Conservation (phyloP, 169 alveolate genomes). For the Cryptosporidium sp. region DNA sequence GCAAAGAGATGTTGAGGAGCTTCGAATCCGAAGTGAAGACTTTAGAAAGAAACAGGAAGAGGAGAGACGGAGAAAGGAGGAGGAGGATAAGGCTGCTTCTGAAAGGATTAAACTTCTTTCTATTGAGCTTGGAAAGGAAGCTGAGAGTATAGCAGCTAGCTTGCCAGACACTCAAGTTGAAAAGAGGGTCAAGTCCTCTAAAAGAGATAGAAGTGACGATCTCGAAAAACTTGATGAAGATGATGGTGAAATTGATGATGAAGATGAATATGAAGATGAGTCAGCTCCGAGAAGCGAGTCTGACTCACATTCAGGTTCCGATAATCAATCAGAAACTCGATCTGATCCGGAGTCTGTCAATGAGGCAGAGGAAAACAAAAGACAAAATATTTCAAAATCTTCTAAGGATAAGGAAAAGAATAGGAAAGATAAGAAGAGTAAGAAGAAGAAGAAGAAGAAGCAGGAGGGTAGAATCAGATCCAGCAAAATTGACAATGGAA, state of each 20-base stretch:
- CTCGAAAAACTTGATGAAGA: background rate
- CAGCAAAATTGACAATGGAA: background rate
- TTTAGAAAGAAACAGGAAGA: slow-evolving; percentile 69
- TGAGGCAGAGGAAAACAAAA: background rate
- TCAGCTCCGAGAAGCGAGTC: background rate
- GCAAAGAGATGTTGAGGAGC: slow-evolving; percentile 73
- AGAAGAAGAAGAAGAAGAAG: background rate
- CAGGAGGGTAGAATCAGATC: background rate
- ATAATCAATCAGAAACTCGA: background rate
- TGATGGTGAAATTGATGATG: background rate
- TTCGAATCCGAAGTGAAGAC: slow-evolving; percentile 56
- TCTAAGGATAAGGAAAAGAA: background rate
- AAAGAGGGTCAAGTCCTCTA: background rate
- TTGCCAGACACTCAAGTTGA: slow-evolving; percentile 36
- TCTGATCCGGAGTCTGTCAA: background rate
- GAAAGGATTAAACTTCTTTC: slow-evolving; percentile 65
- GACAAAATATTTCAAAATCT: background rate
- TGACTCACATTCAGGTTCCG: slow-evolving; percentile 8
- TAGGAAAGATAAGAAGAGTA: background rate
- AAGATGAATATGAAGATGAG: background rate
- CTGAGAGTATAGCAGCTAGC: slow-evolving; percentile 71
- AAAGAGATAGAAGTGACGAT: slow-evolving; percentile 10
- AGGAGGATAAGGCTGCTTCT: slow-evolving; percentile 38
- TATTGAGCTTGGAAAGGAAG: slow-evolving; percentile 64
- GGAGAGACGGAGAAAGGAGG: slow-evolving; percentile 34